These are phyloP conservation scores for Globisporangium nunn DNA, from an alignment of 352 stramenopile species.

Conservation along the genomic window DNA sequence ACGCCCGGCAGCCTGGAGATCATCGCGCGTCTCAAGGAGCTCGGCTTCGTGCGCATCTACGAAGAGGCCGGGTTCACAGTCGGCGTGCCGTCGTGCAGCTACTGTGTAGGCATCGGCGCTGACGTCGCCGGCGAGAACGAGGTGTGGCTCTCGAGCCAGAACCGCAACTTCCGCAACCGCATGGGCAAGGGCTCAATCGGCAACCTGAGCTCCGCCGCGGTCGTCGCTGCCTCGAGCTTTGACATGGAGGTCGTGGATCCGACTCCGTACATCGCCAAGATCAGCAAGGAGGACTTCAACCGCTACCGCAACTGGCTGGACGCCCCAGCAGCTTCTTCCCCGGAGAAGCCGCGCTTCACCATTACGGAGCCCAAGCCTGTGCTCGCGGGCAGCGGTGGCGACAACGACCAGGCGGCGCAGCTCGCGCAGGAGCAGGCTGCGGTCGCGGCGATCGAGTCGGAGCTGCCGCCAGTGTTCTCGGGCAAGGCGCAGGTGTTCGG, in stretches of 20 bases:
- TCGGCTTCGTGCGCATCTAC: conserved; percentile 70
- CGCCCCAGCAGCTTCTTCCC: conserved; percentile 13
- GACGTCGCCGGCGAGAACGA: conserved; percentile 77
- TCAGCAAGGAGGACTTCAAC: conserved; percentile 73
- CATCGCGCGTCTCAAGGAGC: conserved; percentile 59
- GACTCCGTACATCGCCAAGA: conserved; percentile 60
- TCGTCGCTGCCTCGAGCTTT: conserved; percentile 79
- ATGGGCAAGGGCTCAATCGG: conserved; percentile 80
- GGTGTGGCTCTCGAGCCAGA: conserved; percentile 79
- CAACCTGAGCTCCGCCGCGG: conserved; percentile 75
- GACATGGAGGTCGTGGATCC: conserved; percentile 75
- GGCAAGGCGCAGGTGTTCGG: conserved; percentile 76
- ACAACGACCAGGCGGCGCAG: conserved; percentile 18
- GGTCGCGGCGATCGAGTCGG: conserved; percentile 14
- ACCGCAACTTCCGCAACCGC: conserved; percentile 85
- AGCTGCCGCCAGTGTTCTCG: conserved; percentile 35
- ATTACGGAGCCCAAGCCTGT: conserved; percentile 51
- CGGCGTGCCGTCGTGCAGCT: conserved; percentile 70
- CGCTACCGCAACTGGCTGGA: conserved; percentile 72
- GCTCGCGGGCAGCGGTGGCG: conserved; percentile 20
- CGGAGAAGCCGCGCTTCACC: conserved; percentile 25
- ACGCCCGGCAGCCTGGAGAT: conserved; percentile 30
- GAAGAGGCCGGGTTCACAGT: conserved; percentile 76
- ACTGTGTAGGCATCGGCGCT: conserved; percentile 77
- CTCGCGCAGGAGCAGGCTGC: conserved; percentile 44